Evolutionary conservation across 495 filamentous ascomycete genomes (phyloP).

Genomic region (Penicillium daleae): DNA sequence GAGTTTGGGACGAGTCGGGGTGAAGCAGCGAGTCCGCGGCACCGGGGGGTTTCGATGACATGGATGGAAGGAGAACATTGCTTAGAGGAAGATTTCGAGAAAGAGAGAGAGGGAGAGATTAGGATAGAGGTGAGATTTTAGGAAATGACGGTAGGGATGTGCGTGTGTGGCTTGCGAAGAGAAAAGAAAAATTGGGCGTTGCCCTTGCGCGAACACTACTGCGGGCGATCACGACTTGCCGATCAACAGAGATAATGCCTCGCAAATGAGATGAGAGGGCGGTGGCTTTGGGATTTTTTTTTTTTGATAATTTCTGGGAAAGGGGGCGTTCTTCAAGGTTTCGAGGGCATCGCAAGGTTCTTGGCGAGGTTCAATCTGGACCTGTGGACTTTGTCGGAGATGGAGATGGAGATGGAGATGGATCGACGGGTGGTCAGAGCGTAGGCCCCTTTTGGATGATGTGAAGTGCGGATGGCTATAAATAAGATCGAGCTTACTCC

Average conservation of each 20-base stretch:
- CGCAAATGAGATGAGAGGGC: neutral
- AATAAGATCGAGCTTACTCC: no score
- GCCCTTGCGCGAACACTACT: slow-evolving; percentile 6
- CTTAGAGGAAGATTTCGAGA: neutral
- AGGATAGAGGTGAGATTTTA: neutral
- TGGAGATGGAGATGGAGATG: neutral
- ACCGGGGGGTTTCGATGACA: slow-evolving; percentile 20
- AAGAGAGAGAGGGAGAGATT: slow-evolving; percentile 2
- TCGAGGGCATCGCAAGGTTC: no score
- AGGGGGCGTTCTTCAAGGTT: no score
- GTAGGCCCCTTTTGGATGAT: no score
- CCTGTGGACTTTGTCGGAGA: neutral
- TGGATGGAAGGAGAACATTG: slow-evolving; percentile 17
- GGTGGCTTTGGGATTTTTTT: no score
- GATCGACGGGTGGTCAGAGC: neutral
- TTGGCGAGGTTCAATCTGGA: no score
- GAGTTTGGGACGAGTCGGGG: neutral
- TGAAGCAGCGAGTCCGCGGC: slow-evolving; percentile 17
- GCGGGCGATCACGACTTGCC: neutral
- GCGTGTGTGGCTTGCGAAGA: neutral
- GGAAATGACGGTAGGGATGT: slow-evolving; percentile 4
- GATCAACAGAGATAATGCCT: neutral
- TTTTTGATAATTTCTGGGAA: no score
- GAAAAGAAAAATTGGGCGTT: no score
- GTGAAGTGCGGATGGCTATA: no score